These are phyloP conservation scores for Plenodomus lindquistii DNA, from an alignment of 2,329 filamentous ascomycete genomes.

Conservation along the genomic window DNA sequence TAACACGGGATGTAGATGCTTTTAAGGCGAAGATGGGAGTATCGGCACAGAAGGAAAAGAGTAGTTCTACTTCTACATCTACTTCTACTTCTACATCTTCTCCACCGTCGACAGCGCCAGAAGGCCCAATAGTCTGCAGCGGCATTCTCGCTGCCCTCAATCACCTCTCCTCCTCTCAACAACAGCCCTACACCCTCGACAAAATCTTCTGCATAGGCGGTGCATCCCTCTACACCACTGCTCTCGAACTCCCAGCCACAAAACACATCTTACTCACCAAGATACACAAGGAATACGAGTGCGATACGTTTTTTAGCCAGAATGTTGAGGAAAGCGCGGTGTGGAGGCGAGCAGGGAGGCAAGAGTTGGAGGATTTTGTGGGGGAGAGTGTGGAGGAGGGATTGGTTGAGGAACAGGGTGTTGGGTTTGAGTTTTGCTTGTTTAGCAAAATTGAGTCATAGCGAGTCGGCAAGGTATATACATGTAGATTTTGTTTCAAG, in stretches of 20 bases:
- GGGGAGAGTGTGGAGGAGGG: constrained; percentile 66
- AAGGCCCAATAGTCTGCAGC: constrained; percentile 59
- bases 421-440: constrained; percentile 72
- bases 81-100: no score
- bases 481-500: no score
- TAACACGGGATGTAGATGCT: constrained; percentile 58
- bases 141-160: constrained; percentile 51
- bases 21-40: constrained; percentile 16
- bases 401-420: constrained; percentile 65
- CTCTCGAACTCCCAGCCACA: constrained; percentile 63
- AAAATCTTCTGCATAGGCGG: constrained; percentile 85
- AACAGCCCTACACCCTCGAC: constrained; percentile 9
- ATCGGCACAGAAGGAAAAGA: not conserved
- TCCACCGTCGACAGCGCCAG: no score
- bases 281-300: constrained; percentile 71
- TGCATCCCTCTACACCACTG: constrained; percentile 77
- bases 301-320: constrained; percentile 75
- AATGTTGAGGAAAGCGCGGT: constrained; percentile 51
- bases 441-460: constrained; percentile 54
- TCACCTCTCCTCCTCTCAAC: not conserved
- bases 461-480: no score
- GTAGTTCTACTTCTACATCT: not conserved
- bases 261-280: constrained; percentile 71
- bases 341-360: constrained; percentile 60
- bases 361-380: constrained; percentile 64